Conservation (phyloP, 1,284 basidiomycete species). For the Naganishia albida region DNA sequence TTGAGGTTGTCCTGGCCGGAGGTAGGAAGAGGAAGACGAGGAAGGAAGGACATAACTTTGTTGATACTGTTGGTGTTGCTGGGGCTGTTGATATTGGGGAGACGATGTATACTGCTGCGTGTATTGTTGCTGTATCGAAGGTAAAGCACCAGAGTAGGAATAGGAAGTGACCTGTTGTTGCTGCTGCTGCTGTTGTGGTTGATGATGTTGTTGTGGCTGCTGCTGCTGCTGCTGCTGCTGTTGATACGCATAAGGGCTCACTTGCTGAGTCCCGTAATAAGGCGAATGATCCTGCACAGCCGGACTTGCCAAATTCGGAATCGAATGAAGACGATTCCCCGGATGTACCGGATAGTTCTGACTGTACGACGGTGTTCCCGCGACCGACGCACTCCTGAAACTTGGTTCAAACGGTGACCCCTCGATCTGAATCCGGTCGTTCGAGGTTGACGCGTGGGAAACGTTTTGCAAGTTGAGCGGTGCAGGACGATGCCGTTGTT, state of each 20-base stretch:
- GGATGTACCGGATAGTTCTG: slow-evolving; percentile 15
- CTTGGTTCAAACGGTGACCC: slow-evolving; percentile 14
- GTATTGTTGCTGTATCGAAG: neutral
- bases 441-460: neutral
- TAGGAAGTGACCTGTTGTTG: neutral
- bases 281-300: neutral
- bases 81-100: slow-evolving; percentile 7
- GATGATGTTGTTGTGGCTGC: neutral
- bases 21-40: neutral
- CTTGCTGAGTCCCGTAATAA: slow-evolving; percentile 2
- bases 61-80: slow-evolving; percentile 5
- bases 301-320: slow-evolving; percentile 18
- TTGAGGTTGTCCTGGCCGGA: slow-evolving; percentile 1
- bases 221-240: neutral
- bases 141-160: neutral
- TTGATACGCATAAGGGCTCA: slow-evolving; percentile 12
- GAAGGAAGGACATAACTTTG: neutral
- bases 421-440: slow-evolving; percentile 10
- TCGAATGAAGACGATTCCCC: slow-evolving; percentile 16
- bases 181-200: slow-evolving; percentile 1
- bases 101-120: neutral
- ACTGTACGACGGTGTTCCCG: slow-evolving; percentile 8
- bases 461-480: slow-evolving; percentile 14
- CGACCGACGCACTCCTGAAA: slow-evolving; percentile 10
- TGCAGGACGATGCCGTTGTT: slow-evolving; percentile 21